Percentiles rank a stretch among this genome's conserved stretches.
Evolutionary conservation across 2,329 filamentous ascomycete genomes (phyloP).

Genomic region (Metarhizium rileyi): DNA sequence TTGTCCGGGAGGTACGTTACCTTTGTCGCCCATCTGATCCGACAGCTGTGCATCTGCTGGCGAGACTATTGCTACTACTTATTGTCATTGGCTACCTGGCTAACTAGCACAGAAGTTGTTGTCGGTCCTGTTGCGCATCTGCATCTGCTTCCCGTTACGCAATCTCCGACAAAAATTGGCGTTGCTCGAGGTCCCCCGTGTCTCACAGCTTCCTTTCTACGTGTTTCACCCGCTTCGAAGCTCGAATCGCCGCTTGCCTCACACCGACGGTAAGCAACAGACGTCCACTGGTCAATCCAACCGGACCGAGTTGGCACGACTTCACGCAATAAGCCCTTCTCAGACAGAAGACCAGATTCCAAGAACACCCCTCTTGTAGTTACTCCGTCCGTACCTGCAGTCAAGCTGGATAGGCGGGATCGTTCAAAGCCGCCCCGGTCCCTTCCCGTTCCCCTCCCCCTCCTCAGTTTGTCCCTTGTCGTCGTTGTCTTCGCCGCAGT

Average conservation of each 20-base stretch:
- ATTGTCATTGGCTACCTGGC: neutral
- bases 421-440: slow-evolving; percentile 10
- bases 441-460: slow-evolving; percentile 14
- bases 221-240: neutral
- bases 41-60: no score
- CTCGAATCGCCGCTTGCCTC: neutral
- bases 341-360: neutral
- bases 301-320: neutral
- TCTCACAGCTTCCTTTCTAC: neutral
- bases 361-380: neutral
- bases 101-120: neutral
- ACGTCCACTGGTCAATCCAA: neutral
- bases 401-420: slow-evolving; percentile 18
- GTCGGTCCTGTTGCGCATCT: no score
- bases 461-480: slow-evolving; percentile 39
- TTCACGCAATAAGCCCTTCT: neutral
- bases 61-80: neutral
- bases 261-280: neutral
- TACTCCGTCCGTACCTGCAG: neutral
- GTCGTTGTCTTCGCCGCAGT: slow-evolving; percentile 51
- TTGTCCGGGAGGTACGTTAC: no score
- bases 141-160: neutral
- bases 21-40: no score
- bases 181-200: neutral
- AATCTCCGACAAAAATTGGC: neutral